phyloP scores from a whole-genome alignment of 1,139 yeast genomes.

The Candida sanyaensis region DNA sequence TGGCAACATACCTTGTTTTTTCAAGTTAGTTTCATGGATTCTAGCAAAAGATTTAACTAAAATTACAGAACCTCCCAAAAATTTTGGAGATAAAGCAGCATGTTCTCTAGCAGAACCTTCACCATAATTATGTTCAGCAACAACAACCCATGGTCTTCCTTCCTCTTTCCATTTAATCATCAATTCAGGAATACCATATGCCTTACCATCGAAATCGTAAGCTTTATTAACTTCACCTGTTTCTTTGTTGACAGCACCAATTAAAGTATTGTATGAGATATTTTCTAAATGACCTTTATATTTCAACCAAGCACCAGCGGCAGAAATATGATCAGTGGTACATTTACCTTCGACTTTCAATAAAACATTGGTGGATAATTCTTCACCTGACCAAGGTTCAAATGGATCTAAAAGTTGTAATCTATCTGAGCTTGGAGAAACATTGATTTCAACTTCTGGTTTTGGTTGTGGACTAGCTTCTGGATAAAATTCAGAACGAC shows the following conservation, averaged over 20 bases:
- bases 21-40: constrained; percentile 80
- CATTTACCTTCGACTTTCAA: constrained; percentile 96
- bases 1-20: constrained; percentile 96
- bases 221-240: constrained; percentile 94
- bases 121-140: constrained; percentile 97
- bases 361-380: constrained; percentile 71
- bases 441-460: constrained; percentile 67
- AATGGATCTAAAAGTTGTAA: constrained; percentile 89
- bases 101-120: constrained; percentile 99
- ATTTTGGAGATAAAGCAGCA: constrained; percentile 95
- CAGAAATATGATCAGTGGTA: constrained; percentile 97
- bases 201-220: constrained; percentile 80
- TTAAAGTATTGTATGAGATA: constrained; percentile 90
- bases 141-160: constrained; percentile 85
- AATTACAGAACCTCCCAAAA: constrained; percentile 86
- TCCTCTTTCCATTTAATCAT: constrained; percentile 95
- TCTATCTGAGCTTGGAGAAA: constrained; percentile 71
- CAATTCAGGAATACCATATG: constrained; percentile 85
- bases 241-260: constrained; percentile 96
- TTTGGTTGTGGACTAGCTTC: constrained; percentile 73
- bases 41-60: constrained; percentile 96
- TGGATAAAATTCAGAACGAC: constrained; percentile 85
- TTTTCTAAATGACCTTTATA: constrained; percentile 97
- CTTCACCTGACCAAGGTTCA: constrained; percentile 81
- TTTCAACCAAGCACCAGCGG: constrained; percentile 99